These are phyloP conservation scores for Limnomonas spitsbergensis DNA, from an alignment of 139 green algal species.

Conservation along the genomic window DNA sequence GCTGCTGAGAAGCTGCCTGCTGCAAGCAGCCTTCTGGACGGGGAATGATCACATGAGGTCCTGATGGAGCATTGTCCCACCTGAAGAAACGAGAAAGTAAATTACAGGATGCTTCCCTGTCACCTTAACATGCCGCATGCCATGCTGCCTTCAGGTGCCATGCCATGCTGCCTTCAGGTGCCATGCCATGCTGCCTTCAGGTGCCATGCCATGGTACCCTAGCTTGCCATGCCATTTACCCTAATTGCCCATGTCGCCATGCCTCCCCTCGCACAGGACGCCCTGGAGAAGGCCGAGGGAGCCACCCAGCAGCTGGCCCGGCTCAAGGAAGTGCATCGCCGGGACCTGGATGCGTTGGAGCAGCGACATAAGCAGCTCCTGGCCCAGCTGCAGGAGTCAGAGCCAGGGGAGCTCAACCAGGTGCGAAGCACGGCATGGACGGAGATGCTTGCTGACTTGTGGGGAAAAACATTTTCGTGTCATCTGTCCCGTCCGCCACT, in stretches of 20 bases:
- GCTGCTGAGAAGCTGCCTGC: neutral
- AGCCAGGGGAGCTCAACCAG: conserved; percentile 15
- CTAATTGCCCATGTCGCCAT: neutral
- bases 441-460: too few species aligned
- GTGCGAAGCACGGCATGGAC: neutral
- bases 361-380: conserved; percentile 10
- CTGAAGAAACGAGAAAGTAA: too few species aligned
- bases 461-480: too few species aligned
- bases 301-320: conserved; percentile 1
- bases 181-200: too few species aligned
- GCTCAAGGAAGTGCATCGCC: conserved; percentile 16
- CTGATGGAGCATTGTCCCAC: neutral
- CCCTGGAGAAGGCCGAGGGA: conserved; percentile 16
- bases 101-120: too few species aligned
- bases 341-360: conserved; percentile 16
- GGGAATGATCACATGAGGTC: neutral
- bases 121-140: too few species aligned
- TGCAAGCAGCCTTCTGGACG: neutral
- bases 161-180: too few species aligned
- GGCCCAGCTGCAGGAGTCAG: conserved; percentile 7
- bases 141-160: too few species aligned
- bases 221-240: neutral
- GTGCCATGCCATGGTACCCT: too few species aligned
- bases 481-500: too few species aligned
- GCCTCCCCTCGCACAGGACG: too few species aligned